phyloP scores from a whole-genome alignment of 805 yeast species.

The Cyberlindnera japonica region DNA sequence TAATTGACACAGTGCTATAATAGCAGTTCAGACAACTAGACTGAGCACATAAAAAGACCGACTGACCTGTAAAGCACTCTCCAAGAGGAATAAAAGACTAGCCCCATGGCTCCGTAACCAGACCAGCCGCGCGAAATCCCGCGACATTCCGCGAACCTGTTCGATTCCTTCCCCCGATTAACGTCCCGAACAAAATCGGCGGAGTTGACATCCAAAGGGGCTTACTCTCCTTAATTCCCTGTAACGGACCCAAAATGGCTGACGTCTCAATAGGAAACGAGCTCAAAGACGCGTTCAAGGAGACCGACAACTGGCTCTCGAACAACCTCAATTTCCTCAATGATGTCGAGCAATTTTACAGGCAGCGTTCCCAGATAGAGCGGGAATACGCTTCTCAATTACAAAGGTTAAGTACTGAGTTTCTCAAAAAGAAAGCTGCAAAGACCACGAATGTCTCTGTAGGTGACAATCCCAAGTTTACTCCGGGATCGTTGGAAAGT shows the following conservation, averaged over 20 bases:
- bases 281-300: conserved; percentile 73
- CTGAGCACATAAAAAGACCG: too few relatives aligned
- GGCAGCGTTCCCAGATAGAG: conserved; percentile 78
- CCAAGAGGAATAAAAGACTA: too few relatives aligned
- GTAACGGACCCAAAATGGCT: too few relatives aligned
- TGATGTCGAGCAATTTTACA: conserved; percentile 80
- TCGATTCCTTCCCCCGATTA: too few relatives aligned
- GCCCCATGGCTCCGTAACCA: too few relatives aligned
- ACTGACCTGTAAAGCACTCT: too few relatives aligned
- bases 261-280: conserved; percentile 57
- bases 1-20: too few relatives aligned
- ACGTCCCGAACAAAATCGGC: too few relatives aligned
- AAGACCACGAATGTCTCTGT: conserved; percentile 67
- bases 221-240: neutral
- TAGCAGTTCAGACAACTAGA: too few relatives aligned
- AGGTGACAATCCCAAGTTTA: conserved; percentile 84
- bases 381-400: conserved; percentile 75
- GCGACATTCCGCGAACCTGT: neutral
- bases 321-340: conserved; percentile 70
- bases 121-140: too few relatives aligned
- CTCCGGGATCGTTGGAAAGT: conserved; percentile 93
- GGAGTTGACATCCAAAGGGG: neutral
- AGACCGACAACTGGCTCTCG: conserved; percentile 74
- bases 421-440: conserved; percentile 73
- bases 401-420: conserved; percentile 58